Evolutionary conservation across 257 asterid species (phyloP).

Genomic region (Thymus quinquecostatus): DNA sequence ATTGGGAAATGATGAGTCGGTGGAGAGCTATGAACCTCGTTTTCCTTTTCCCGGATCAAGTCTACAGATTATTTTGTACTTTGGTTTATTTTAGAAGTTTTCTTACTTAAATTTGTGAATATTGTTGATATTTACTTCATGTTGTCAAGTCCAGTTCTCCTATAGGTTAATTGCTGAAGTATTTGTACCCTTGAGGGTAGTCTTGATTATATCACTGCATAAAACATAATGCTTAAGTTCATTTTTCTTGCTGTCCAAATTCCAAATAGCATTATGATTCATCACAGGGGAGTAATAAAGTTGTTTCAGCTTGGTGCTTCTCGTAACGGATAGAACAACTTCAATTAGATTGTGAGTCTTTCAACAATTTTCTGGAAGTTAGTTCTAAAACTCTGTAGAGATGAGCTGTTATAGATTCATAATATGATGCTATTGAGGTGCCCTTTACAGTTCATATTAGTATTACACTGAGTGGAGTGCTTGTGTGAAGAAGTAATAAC

Average conservation of each 20-base stretch:
- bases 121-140: conserved; percentile 11
- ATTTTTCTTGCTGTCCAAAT: background rate
- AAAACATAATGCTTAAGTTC: background rate
- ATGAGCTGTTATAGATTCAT: background rate
- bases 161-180: background rate
- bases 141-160: background rate
- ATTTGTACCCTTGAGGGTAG: background rate
- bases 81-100: background rate
- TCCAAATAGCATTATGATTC: background rate
- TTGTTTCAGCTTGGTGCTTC: background rate
- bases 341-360: background rate
- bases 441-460: no score
- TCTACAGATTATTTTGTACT: background rate
- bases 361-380: background rate
- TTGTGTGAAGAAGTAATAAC: no score
- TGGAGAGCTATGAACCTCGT: no score
- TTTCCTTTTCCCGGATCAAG: background rate
- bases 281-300: background rate
- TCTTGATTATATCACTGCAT: conserved; percentile 8
- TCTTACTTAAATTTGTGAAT: background rate
- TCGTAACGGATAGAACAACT: background rate
- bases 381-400: background rate
- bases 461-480: no score
- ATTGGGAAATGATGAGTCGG: background rate
- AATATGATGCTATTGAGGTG: no score